These are phyloP conservation scores for Alectoria sarmentosa DNA, from an alignment of 495 filamentous ascomycete genomes.

Conservation along the genomic window DNA sequence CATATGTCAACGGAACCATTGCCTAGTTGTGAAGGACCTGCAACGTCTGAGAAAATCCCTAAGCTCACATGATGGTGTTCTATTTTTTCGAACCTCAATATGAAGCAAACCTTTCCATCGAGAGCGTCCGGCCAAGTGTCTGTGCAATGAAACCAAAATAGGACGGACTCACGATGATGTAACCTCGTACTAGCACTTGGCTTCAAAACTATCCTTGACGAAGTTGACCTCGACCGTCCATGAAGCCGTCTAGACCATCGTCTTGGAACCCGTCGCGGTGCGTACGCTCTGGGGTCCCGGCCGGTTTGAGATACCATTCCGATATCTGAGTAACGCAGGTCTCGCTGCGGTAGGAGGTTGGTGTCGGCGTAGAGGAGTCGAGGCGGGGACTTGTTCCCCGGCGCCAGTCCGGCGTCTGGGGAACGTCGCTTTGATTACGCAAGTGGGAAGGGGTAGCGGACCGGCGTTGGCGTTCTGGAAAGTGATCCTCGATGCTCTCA, in stretches of 20 bases:
- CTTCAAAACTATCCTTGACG: no score
- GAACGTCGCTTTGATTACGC: neutral
- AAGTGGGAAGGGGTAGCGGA: neutral
- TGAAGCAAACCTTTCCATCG: no score
- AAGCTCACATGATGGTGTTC: no score
- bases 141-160: no score
- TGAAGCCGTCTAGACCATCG: neutral
- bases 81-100: no score
- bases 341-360: neutral
- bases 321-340: neutral
- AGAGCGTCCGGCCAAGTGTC: no score
- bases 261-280: neutral
- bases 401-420: neutral
- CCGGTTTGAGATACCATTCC: neutral
- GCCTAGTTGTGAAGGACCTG: no score
- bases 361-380: neutral
- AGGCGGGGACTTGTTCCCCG: neutral
- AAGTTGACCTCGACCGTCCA: neutral
- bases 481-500: neutral
- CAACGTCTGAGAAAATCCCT: no score
- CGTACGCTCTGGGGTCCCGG: neutral
- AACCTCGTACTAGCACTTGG: no score
- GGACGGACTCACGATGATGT: no score
- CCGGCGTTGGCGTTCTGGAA: no score
- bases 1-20: no score